Evolutionary conservation across 305 asterid genomes (phyloP), one percentile per base, ranked within the genome.

Genomic region (Fraxinus nigra): DNA sequence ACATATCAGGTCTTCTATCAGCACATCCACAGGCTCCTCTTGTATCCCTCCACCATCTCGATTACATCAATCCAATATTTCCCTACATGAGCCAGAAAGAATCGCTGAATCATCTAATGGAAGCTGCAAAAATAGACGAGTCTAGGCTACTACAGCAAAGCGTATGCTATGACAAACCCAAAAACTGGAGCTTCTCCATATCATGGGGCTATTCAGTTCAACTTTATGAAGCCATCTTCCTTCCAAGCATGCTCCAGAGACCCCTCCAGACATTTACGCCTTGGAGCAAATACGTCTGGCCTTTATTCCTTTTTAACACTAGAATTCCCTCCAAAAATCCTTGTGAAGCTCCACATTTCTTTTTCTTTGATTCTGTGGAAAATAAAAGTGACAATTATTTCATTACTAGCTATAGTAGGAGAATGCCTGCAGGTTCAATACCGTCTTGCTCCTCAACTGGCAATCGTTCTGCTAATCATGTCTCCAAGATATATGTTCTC

Each of bases 171-270:
- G 38, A 84, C 84, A 72, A 78, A 22, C 84, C 85, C 0, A 72
- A 75, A 3, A 84, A 80, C 76, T 88, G 90, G 90, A 82, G 85
- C 0, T 69, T 88, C 81, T 82, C 89, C 1, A 72, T 88, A 37
- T 84, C 90, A 7, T 86, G 88, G 85, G 90, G 86, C n/a, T 88
- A 86, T 40, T 70, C 86, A 2, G 61, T 88, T 69, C 86, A 88
- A 20, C 6, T 88, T 24, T 86, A 88, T 30, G 85, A 86, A 76
- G 38, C 87, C 40, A 75, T 80, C 28, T 26, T 85, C 38, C 79
- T 73, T 9, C 88, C 85, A 20, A 88, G 90, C 81, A n/a, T 77
- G 0, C 82, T 88, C 34, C 85, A 78, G 70, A 81, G 37, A 78
- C 87, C 89, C 3, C 76, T 88, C 24, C 79, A 86, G 72, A 86